These are phyloP conservation scores for Xylaria nigripes DNA, from an alignment of 495 filamentous ascomycete species.

Conservation along the genomic window DNA sequence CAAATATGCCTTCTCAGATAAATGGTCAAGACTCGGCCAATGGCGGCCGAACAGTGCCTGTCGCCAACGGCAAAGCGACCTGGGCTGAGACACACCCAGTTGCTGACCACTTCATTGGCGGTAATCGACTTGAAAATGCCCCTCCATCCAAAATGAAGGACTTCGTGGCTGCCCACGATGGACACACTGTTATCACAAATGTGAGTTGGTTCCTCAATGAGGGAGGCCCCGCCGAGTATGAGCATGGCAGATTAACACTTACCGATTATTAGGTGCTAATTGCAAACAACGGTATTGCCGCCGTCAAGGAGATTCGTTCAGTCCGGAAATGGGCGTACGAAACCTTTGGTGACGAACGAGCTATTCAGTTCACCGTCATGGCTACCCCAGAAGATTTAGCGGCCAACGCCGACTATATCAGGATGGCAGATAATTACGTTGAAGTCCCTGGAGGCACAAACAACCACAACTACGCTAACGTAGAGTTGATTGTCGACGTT, in stretches of 20 bases:
- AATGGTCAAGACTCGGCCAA: constrained; percentile 43
- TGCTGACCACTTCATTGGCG: constrained; percentile 89
- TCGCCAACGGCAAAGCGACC: constrained; percentile 43
- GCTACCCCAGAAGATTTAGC: constrained; percentile 97
- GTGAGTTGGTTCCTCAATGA: constrained; percentile 48
- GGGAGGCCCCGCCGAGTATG: neutral
- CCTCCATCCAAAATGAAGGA: constrained; percentile 79
- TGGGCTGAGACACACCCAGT: constrained; percentile 72
- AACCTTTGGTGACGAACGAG: constrained; percentile 93
- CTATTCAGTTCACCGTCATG: constrained; percentile 99
- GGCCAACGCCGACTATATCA: constrained; percentile 98
- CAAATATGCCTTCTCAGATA: constrained; percentile 32
- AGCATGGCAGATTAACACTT: neutral
- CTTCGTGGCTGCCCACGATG: constrained; percentile 80
- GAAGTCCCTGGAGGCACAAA: constrained; percentile 99
- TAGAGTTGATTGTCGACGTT: constrained; percentile 97
- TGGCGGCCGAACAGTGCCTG: constrained; percentile 33
- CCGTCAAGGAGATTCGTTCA: constrained; percentile 96
- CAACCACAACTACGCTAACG: constrained; percentile 99
- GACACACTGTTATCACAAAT: constrained; percentile 95
- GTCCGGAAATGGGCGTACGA: constrained; percentile 99
- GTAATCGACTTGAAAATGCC: constrained; percentile 75
- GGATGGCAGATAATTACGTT: constrained; percentile 99
- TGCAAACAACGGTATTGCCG: constrained; percentile 99
- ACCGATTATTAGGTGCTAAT: constrained; percentile 69